These are phyloP conservation scores for Fusarium humuli DNA, from an alignment of 2,329 filamentous ascomycete genomes.

Conservation along the genomic window DNA sequence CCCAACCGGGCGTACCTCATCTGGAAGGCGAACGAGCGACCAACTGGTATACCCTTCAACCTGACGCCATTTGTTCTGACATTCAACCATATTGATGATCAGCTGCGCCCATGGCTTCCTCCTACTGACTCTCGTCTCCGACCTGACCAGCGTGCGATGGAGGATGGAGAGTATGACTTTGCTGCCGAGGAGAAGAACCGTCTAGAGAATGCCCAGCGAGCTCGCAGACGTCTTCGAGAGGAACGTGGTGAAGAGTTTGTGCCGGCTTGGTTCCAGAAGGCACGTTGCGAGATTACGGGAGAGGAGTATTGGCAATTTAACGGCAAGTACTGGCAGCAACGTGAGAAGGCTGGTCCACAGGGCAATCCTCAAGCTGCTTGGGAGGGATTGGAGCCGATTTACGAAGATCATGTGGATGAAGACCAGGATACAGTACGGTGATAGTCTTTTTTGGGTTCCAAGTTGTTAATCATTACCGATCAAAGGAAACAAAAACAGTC, in stretches of 20 bases:
- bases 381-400: constrained; percentile 83
- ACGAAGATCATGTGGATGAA: constrained; percentile 53
- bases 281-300: constrained; percentile 80
- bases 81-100: constrained; percentile 90
- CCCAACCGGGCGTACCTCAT: constrained; percentile 86
- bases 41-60: constrained; percentile 92
- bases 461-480: constrained; percentile 6
- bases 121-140: constrained; percentile 94
- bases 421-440: constrained; percentile 27
- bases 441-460: background rate
- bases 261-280: constrained; percentile 86
- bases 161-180: constrained; percentile 95
- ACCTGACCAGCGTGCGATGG: constrained; percentile 97
- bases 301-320: constrained; percentile 92
- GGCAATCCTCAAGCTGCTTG: constrained; percentile 68
- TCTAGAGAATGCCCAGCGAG: constrained; percentile 90
- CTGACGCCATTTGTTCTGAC: constrained; percentile 95
- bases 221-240: constrained; percentile 78
- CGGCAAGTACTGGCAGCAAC: constrained; percentile 85
- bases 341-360: constrained; percentile 71
- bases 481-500: constrained; percentile 2
- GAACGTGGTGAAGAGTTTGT: constrained; percentile 81
- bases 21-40: constrained; percentile 88
- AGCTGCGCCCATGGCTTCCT: constrained; percentile 79
- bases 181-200: constrained; percentile 95